A percentile compares a stretch with the other conserved stretches of the same genome.
Conservation (phyloP, 2,329 filamentous ascomycete genomes). For the Claviceps lovelessii region DNA sequence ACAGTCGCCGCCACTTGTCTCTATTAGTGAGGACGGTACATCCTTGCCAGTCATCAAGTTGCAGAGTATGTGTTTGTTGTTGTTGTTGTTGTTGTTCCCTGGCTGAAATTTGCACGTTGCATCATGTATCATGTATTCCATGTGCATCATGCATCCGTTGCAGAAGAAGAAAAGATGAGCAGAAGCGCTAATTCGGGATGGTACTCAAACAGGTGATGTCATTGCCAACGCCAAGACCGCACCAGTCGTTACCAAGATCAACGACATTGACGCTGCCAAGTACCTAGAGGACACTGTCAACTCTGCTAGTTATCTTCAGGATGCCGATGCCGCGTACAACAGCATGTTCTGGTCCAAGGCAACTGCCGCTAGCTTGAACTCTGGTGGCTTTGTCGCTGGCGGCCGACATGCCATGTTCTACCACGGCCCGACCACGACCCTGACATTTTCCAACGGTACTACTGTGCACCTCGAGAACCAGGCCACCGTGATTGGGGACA, state of each 20-base stretch:
- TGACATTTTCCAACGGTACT: constrained; percentile 25
- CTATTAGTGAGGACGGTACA: constrained; percentile 19
- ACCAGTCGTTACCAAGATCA: constrained; percentile 13
- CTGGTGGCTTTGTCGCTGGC: constrained; percentile 18
- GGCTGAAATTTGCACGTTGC: too few relatives aligned
- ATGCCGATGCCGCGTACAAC: constrained; percentile 22
- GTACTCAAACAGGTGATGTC: constrained; percentile 8
- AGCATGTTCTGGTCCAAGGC: constrained; percentile 20
- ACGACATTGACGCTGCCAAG: constrained; percentile 12
- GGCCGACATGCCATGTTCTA: constrained; percentile 16
- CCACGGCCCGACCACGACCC: constrained; percentile 19
- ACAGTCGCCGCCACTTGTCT: constrained; percentile 22
- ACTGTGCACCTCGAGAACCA: constrained; percentile 16
- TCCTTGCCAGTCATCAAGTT: constrained; percentile 11
- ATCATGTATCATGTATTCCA: too few relatives aligned
- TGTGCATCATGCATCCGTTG: too few relatives aligned
- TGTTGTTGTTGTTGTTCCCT: too few relatives aligned
- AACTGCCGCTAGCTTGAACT: constrained; percentile 6
- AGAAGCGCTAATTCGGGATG: background rate
- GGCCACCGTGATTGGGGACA: constrained; percentile 15
- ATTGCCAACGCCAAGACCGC: constrained; percentile 10
- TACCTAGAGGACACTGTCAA: constrained; percentile 11
- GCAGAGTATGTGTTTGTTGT: constrained; percentile 6
- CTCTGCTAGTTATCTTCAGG: constrained; percentile 10
- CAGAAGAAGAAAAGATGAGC: background rate